These are phyloP conservation scores for Colletotrichum liriopes DNA, from an alignment of 2,329 filamentous ascomycete species.

Conservation along the genomic window DNA sequence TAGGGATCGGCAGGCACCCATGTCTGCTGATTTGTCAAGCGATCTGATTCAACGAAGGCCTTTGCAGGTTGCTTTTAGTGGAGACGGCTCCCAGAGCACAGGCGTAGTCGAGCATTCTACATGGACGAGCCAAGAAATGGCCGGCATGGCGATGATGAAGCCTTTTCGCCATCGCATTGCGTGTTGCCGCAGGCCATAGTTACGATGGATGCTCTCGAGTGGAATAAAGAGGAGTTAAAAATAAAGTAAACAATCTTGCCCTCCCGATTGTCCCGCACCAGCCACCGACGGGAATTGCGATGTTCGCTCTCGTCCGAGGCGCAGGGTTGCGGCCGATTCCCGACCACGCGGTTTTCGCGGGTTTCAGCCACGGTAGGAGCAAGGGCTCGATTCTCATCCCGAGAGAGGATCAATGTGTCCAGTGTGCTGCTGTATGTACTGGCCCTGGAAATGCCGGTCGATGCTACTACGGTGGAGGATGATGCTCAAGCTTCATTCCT, in stretches of 20 bases:
- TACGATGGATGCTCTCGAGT: no score
- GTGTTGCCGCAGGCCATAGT: neutral
- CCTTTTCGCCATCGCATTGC: conserved; percentile 9
- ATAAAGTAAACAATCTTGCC: no score
- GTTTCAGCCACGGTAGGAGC: neutral
- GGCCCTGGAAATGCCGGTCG: neutral
- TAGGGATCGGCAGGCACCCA: conserved; percentile 4
- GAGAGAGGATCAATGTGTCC: no score
- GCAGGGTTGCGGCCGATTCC: no score
- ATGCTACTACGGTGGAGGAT: neutral
- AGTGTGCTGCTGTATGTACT: neutral
- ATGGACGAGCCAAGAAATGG: neutral
- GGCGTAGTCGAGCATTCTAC: neutral
- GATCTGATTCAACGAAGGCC: neutral
- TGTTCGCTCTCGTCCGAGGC: neutral
- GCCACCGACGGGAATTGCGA: neutral
- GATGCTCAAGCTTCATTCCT: neutral
- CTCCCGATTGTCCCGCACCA: neutral
- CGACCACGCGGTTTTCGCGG: neutral
- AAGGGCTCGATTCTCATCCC: no score
- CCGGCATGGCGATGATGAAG: conserved; percentile 24
- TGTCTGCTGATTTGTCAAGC: conserved; percentile 2
- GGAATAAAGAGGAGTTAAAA: no score
- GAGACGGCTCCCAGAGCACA: neutral
- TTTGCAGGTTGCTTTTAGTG: conserved; percentile 11